Percentiles rank a stretch among this genome's conserved stretches.
Evolutionary conservation across 768 basidiomycete species (phyloP).

Genomic region (Mycena venus): DNA sequence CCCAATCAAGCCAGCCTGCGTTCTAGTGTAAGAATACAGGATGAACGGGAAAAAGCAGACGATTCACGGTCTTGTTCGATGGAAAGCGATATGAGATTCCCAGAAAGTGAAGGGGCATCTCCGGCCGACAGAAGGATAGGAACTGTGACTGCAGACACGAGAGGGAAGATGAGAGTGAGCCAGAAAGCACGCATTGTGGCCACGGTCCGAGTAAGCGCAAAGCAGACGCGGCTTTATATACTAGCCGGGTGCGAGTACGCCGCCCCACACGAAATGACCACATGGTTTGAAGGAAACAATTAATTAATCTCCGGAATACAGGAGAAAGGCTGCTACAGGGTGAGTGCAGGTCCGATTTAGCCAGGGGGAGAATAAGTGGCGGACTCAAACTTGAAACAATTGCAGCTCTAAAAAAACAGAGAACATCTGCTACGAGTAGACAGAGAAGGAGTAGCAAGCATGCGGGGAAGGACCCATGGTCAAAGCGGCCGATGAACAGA

Average conservation of each 20-base stretch:
- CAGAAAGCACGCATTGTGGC: slow-evolving; percentile 7
- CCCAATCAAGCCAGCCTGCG: slow-evolving; percentile 73
- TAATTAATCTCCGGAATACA: slow-evolving; percentile 4
- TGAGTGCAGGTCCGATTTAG: not conserved
- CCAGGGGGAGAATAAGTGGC: slow-evolving; percentile 2
- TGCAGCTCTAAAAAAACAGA: not conserved
- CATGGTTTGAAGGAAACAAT: slow-evolving; percentile 13
- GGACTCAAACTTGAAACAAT: not conserved
- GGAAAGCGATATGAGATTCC: slow-evolving; percentile 72
- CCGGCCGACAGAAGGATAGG: slow-evolving; percentile 53
- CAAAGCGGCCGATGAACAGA: not conserved
- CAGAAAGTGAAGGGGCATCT: slow-evolving; percentile 52
- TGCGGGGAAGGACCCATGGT: not conserved
- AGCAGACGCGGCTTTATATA: not conserved
- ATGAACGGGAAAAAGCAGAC: not conserved
- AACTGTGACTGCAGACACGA: slow-evolving; percentile 45
- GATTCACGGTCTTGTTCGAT: slow-evolving; percentile 71
- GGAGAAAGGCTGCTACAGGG: not conserved
- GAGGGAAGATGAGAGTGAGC: slow-evolving; percentile 12
- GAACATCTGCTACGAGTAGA: not conserved
- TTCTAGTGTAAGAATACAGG: not conserved
- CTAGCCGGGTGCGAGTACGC: not conserved
- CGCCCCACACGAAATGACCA: not conserved
- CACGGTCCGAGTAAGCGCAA: not conserved
- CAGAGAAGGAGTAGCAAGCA: not conserved